Percentiles rank a stretch among this genome's conserved stretches.
phyloP scores from a whole-genome alignment of 176 grass and related monocot genomes.

The Themeda triandra region DNA sequence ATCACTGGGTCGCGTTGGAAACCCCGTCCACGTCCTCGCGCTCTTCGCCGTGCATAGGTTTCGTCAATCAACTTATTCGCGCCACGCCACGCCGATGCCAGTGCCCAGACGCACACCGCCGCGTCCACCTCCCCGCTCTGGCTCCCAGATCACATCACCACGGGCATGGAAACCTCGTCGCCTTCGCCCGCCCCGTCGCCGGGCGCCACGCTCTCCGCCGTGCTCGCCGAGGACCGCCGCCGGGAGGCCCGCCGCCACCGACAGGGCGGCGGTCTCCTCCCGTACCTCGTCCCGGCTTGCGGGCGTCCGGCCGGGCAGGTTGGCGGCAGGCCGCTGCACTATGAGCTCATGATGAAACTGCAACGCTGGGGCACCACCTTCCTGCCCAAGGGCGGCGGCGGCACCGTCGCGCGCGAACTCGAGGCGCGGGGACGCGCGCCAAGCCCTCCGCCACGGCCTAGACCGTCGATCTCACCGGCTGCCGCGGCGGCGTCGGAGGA shows the following conservation, averaged over 20 bases:
- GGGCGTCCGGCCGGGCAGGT: neutral
- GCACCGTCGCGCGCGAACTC: neutral
- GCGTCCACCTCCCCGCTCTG: neutral
- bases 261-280: constrained; percentile 3
- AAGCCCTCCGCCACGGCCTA: neutral
- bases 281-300: neutral
- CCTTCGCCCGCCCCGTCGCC: neutral
- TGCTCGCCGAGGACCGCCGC: constrained; percentile 8
- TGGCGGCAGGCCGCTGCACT: neutral
- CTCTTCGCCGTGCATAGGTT: neutral
- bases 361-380: constrained; percentile 13
- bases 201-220: neutral
- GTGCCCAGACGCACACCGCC: neutral
- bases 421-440: neutral
- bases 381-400: neutral
- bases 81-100: neutral
- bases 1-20: neutral
- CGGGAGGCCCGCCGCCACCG: neutral
- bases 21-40: neutral
- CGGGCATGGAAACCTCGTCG: neutral
- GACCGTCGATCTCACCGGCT: neutral
- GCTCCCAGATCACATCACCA: neutral
- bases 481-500: neutral
- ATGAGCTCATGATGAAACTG: constrained; percentile 11
- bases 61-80: neutral